These are phyloP conservation scores for Pulveroboletus ravenelii DNA, from an alignment of 768 basidiomycete genomes.

Conservation along the genomic window DNA sequence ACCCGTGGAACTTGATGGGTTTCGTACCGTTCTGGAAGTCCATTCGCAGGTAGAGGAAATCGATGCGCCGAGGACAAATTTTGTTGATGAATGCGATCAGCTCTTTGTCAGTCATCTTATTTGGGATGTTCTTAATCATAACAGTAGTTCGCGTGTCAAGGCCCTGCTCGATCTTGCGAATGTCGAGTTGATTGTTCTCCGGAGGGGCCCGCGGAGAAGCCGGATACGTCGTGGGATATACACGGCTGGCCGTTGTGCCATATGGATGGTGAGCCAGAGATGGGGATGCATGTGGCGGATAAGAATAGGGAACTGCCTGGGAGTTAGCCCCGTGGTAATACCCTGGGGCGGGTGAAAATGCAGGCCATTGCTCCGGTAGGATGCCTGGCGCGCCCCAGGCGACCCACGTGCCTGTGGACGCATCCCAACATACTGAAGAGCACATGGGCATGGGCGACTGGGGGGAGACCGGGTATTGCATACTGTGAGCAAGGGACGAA, in stretches of 20 bases:
- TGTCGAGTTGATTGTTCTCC: slow-evolving; percentile 58
- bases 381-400: slow-evolving; percentile 26
- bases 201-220: slow-evolving; percentile 26
- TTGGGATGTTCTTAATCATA: slow-evolving; percentile 91
- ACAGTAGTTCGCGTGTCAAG: slow-evolving; percentile 78
- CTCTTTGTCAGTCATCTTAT: slow-evolving; percentile 82
- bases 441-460: slow-evolving; percentile 29
- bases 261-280: slow-evolving; percentile 20
- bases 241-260: slow-evolving; percentile 13
- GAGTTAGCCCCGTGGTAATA: slow-evolving; percentile 26
- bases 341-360: slow-evolving; percentile 22
- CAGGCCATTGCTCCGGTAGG: slow-evolving; percentile 28
- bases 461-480: slow-evolving; percentile 27
- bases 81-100: slow-evolving; percentile 61
- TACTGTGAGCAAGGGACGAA: slow-evolving; percentile 22
- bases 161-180: slow-evolving; percentile 70
- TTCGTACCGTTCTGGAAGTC: slow-evolving; percentile 73
- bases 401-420: slow-evolving; percentile 26
- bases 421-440: slow-evolving; percentile 28
- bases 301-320: slow-evolving; percentile 25
- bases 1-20: neutral
- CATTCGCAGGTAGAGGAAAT: slow-evolving; percentile 86
- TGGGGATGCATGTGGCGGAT: slow-evolving; percentile 25
- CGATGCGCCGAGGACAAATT: slow-evolving; percentile 72
- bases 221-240: slow-evolving; percentile 21